These are phyloP conservation scores for Plantago elongata DNA, from an alignment of 257 asterid genomes.

Conservation along the genomic window DNA sequence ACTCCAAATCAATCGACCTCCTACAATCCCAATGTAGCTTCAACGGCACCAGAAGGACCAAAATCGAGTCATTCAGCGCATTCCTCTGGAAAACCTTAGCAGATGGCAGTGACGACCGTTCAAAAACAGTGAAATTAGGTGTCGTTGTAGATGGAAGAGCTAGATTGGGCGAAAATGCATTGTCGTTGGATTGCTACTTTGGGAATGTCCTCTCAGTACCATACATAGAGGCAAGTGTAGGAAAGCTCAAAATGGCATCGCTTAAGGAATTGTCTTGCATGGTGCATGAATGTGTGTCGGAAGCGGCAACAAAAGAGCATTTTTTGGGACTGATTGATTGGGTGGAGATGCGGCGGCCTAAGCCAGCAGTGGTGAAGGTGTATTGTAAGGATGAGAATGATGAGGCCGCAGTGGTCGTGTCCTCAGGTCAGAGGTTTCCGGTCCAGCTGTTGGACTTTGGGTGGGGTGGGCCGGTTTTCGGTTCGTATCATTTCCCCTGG, in stretches of 20 bases:
- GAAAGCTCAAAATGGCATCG: conserved; percentile 26
- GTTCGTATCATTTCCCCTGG: conserved; percentile 66
- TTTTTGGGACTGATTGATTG: conserved; percentile 45
- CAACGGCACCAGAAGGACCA: conserved; percentile 30
- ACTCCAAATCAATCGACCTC: conserved; percentile 29
- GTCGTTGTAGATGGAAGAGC: conserved; percentile 42
- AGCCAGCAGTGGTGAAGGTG: conserved; percentile 33
- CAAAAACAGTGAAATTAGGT: conserved; percentile 35
- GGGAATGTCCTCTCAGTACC: conserved; percentile 60
- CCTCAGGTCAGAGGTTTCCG: conserved; percentile 52
- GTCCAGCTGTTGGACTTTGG: conserved; percentile 43
- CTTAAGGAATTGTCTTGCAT: conserved; percentile 22
- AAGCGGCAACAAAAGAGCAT: conserved; percentile 36
- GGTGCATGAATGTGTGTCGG: conserved; percentile 37
- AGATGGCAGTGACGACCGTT: conserved; percentile 8
- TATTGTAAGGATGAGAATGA: conserved; percentile 35
- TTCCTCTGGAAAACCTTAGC: conserved; percentile 53
- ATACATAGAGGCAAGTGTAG: conserved; percentile 27
- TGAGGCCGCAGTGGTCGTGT: conserved; percentile 48
- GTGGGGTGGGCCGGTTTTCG: conserved; percentile 50
- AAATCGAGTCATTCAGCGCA: conserved; percentile 47
- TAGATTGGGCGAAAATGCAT: conserved; percentile 21
- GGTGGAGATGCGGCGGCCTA: conserved; percentile 49
- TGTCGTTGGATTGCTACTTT: conserved; percentile 35
- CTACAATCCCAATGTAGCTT: conserved; percentile 37